A percentile compares a stretch with the other conserved stretches of the same genome.
These are phyloP conservation scores for Aspergillus sp. DNA, from an alignment of 2,329 filamentous ascomycete genomes.

Conservation along the genomic window DNA sequence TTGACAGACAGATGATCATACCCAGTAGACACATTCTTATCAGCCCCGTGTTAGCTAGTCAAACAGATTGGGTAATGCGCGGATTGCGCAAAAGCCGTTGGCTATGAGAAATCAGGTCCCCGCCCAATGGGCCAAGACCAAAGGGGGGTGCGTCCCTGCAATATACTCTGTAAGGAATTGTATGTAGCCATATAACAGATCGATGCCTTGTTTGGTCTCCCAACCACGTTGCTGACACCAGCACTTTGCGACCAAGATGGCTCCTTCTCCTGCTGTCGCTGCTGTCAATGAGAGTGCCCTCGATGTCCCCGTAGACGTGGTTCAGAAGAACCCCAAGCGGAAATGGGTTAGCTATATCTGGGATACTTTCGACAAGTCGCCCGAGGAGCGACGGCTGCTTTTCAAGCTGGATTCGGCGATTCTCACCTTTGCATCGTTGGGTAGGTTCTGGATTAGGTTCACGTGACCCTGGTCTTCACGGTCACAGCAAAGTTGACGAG, in stretches of 20 bases:
- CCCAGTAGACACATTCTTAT: not conserved
- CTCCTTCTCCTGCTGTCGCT: slow-evolving; percentile 1
- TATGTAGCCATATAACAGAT: not conserved
- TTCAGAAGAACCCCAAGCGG: slow-evolving; percentile 22
- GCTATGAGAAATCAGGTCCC: not conserved
- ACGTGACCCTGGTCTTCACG: not conserved
- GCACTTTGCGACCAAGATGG: slow-evolving; percentile 9
- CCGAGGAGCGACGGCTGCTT: slow-evolving; percentile 41
- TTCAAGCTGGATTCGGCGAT: slow-evolving; percentile 45
- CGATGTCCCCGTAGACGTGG: slow-evolving; percentile 4
- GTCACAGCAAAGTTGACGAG: not conserved
- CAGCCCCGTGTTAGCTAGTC: not conserved
- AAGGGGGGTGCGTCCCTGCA: too few species aligned
- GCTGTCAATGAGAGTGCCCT: slow-evolving; percentile 9
- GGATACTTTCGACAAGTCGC: slow-evolving; percentile 47
- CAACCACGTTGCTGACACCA: too few species aligned
- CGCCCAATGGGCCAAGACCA: too few species aligned
- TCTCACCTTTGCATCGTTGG: slow-evolving; percentile 40
- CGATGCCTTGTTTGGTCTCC: not conserved
- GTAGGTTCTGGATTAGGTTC: slow-evolving; percentile 15
- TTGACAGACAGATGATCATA: not conserved
- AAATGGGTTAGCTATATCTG: slow-evolving; percentile 46
- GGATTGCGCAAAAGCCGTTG: not conserved
- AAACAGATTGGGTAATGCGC: not conserved
- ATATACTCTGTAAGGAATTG: too few species aligned